Evolutionary conservation across 2,329 filamentous ascomycete genomes (phyloP).

Genomic region (Xylariaceae sp.): DNA sequence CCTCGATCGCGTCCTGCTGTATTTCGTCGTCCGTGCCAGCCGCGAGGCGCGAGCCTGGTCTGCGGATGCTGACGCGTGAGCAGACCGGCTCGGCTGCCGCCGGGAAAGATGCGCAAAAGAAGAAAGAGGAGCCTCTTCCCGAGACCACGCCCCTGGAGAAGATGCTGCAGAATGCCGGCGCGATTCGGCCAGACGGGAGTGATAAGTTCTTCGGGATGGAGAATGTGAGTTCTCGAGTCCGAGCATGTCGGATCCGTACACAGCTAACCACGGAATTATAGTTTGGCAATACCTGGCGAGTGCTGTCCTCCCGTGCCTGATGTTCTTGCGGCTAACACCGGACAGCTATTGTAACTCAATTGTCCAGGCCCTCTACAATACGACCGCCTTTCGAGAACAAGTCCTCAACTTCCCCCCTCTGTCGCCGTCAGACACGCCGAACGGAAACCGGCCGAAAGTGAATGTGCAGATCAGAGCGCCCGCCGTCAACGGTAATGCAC

Average conservation of each 20-base stretch:
- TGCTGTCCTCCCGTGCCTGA: constrained; percentile 13
- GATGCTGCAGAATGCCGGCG: constrained; percentile 74
- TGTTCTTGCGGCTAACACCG: constrained; percentile 17
- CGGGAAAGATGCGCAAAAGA: constrained; percentile 41
- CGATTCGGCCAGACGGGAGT: constrained; percentile 77
- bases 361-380: constrained; percentile 94
- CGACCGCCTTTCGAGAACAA: constrained; percentile 84
- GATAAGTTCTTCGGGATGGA: constrained; percentile 98
- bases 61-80: background rate
- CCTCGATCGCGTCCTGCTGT: no score
- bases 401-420: constrained; percentile 83
- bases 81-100: constrained; percentile 37
- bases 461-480: constrained; percentile 54
- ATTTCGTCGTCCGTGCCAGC: no score
- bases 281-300: constrained; percentile 96
- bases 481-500: constrained; percentile 39
- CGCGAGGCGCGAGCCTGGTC: no score
- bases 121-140: constrained; percentile 50
- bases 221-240: constrained; percentile 57
- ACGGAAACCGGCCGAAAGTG: constrained; percentile 48
- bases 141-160: constrained; percentile 59
- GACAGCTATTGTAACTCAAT: constrained; percentile 95
- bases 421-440: constrained; percentile 61
- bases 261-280: constrained; percentile 38
- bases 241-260: constrained; percentile 5